These are phyloP conservation scores for Hymenotorrendiella dingleyae DNA, from an alignment of 2,329 filamentous ascomycete genomes.

Conservation along the genomic window DNA sequence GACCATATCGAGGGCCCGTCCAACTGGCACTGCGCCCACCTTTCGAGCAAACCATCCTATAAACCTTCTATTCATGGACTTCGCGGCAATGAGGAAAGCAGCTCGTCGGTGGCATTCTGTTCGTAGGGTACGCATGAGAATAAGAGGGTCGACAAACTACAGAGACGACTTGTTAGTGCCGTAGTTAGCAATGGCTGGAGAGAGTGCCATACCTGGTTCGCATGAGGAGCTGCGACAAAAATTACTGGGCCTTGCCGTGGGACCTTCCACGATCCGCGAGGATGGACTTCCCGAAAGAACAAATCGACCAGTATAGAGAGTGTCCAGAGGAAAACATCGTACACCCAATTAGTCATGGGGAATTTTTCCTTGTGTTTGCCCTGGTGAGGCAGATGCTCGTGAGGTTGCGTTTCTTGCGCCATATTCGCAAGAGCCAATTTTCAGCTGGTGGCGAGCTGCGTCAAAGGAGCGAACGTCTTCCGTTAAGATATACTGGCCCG, in stretches of 20 bases:
- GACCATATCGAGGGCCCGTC: constrained; percentile 81
- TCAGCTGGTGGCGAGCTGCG: too few relatives aligned
- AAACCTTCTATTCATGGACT: constrained; percentile 84
- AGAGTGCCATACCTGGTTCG: constrained; percentile 68
- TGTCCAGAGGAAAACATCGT: constrained; percentile 71
- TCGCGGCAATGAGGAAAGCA: constrained; percentile 89
- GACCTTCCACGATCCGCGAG: constrained; percentile 90
- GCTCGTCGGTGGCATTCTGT: constrained; percentile 81
- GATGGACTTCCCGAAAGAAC: constrained; percentile 97
- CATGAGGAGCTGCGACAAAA: constrained; percentile 93
- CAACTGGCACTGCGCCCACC: constrained; percentile 88
- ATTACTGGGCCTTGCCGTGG: constrained; percentile 83
- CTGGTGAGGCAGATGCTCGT: constrained; percentile 7
- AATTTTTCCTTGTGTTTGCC: constrained; percentile 48
- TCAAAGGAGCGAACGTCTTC: too few relatives aligned
- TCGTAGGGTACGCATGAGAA: constrained; percentile 85
- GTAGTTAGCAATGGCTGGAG: not conserved
- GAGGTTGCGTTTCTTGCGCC: too few relatives aligned
- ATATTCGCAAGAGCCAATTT: too few relatives aligned
- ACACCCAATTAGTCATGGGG: constrained; percentile 67
- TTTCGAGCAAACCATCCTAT: constrained; percentile 81
- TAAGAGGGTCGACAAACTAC: constrained; percentile 93
- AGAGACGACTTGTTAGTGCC: constrained; percentile 4
- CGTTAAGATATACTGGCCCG: too few relatives aligned
- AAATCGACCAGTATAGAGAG: constrained; percentile 84